phyloP scores from a whole-genome alignment of 2,329 filamentous ascomycete species.

The Pyrenophora seminiperda region DNA sequence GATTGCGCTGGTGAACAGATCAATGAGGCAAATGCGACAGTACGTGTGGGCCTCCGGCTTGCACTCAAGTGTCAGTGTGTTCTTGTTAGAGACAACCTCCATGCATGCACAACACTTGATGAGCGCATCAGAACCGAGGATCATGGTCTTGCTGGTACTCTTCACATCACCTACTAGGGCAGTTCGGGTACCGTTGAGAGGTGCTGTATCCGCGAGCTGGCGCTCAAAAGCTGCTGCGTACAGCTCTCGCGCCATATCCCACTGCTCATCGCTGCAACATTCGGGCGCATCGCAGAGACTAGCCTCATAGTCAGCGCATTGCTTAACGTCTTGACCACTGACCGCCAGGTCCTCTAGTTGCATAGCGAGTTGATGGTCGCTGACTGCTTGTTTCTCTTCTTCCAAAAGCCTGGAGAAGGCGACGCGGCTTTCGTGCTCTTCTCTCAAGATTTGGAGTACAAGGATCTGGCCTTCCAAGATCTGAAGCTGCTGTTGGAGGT shows the following conservation, averaged over 20 bases:
- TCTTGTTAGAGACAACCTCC: not conserved
- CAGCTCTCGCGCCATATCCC: slow-evolving; percentile 3
- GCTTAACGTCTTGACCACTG: not conserved
- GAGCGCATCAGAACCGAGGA: not conserved
- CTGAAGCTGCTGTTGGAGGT: slow-evolving; percentile 9
- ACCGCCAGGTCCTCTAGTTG: slow-evolving; percentile 4
- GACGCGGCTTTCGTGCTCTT: slow-evolving; percentile 10
- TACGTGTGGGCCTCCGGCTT: not conserved
- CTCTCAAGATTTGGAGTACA: slow-evolving; percentile 15
- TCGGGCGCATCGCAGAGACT: not conserved
- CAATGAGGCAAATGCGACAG: not conserved
- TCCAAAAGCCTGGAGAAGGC: slow-evolving; percentile 14
- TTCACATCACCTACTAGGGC: too few relatives aligned
- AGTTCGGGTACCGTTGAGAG: too few relatives aligned
- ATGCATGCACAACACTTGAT: not conserved
- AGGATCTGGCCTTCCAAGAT: slow-evolving; percentile 17
- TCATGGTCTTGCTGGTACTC: not conserved
- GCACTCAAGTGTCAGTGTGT: not conserved
- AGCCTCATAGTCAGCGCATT: slow-evolving; percentile 6
- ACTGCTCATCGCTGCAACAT: slow-evolving; percentile 1
- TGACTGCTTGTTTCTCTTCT: slow-evolving; percentile 20
- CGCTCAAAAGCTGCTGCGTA: slow-evolving; percentile 2
- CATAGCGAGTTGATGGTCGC: slow-evolving; percentile 21
- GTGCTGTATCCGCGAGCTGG: not conserved
- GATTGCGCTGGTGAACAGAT: slow-evolving; percentile 18